Percentiles rank a stretch among this genome's conserved stretches.
Conservation (phyloP, 345 rosid species). For the Citrus maxima region DNA sequence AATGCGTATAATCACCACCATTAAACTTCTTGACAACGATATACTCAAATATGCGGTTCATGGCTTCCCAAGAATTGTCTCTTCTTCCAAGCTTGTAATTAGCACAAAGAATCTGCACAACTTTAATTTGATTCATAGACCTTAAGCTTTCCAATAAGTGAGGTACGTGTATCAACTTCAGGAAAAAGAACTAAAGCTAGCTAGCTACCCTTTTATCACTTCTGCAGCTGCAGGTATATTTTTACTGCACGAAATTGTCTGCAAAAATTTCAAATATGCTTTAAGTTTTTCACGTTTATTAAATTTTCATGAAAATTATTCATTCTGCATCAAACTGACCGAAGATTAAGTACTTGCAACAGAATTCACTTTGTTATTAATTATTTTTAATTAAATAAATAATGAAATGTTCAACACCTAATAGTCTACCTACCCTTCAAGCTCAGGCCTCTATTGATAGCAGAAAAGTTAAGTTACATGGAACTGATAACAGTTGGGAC, state of each 20-base stretch:
- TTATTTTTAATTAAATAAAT: not conserved
- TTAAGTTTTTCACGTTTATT: not conserved
- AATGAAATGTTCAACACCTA: not conserved
- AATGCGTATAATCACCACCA: not conserved
- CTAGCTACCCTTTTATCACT: not conserved
- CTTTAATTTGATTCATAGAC: not conserved
- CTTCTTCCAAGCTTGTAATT: not conserved
- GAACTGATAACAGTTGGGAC: not conserved
- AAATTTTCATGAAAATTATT: not conserved
- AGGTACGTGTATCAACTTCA: not conserved
- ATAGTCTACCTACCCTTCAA: constrained; percentile 2
- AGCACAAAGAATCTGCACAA: not conserved
- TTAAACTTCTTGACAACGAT: not conserved
- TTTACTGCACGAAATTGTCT: not conserved
- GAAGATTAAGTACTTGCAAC: too few species aligned
- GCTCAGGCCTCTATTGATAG: not conserved
- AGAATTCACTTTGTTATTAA: not conserved
- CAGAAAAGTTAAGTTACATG: not conserved
- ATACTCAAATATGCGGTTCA: not conserved
- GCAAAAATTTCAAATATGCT: not conserved
- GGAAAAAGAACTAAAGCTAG: not conserved
- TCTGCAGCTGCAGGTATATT: not conserved
- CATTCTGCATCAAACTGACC: not conserved
- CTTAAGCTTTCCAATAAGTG: not conserved
- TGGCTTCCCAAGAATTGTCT: not conserved